Conservation (phyloP, 2,329 filamentous ascomycete species). For the Colletotrichum spaethianum region DNA sequence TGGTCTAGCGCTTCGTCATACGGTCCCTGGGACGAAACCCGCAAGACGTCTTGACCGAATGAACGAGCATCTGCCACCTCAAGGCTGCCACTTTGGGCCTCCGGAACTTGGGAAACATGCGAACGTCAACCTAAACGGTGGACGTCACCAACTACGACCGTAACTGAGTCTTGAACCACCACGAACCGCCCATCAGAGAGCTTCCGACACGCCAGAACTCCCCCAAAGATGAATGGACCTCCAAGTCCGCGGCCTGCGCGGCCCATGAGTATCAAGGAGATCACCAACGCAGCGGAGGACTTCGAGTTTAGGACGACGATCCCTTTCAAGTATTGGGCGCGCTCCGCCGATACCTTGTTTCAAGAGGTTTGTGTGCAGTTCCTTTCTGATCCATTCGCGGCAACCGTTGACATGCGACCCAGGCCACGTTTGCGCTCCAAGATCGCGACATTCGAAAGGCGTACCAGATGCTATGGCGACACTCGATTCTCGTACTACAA, state of each 20-base stretch:
- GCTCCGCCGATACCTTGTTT: conserved; percentile 83
- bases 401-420: conserved; percentile 25
- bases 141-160: conserved; percentile 19
- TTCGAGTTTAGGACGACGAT: conserved; percentile 87
- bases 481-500: conserved; percentile 86
- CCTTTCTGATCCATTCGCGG: neutral
- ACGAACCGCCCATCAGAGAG: conserved; percentile 5
- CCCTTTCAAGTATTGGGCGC: conserved; percentile 84
- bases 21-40: conserved; percentile 35
- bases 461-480: conserved; percentile 92
- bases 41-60: conserved; percentile 29
- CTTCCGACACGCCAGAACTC: neutral
- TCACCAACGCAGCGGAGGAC: conserved; percentile 80
- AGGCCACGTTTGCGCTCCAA: conserved; percentile 88
- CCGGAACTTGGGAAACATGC: conserved; percentile 22
- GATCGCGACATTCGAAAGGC: conserved; percentile 91
- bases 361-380: conserved; percentile 76
- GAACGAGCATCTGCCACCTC: conserved; percentile 16
- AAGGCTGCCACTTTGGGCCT: conserved; percentile 36
- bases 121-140: conserved; percentile 30
- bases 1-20: conserved; percentile 40
- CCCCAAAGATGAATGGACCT: conserved; percentile 47
- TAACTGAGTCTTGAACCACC: neutral
- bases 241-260: conserved; percentile 54
- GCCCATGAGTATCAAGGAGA: conserved; percentile 83